These are phyloP conservation scores for Lactarius hengduanensis DNA, from an alignment of 768 basidiomycete species.

Conservation along the genomic window DNA sequence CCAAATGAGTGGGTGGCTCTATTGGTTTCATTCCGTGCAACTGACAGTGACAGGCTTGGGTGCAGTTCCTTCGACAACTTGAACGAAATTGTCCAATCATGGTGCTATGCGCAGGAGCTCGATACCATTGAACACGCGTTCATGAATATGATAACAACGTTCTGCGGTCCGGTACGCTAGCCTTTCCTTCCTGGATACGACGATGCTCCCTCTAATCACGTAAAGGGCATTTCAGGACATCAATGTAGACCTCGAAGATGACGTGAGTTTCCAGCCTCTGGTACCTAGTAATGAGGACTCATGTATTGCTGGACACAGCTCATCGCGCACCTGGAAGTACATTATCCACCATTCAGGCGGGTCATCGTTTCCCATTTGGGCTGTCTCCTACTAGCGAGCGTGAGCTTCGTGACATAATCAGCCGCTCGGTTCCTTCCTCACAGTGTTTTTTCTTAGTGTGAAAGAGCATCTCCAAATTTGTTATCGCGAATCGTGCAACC, in stretches of 20 bases:
- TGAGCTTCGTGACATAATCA: constrained; percentile 1
- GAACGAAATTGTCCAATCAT: constrained; percentile 30
- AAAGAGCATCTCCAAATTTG: constrained; percentile 10
- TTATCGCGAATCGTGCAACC: constrained; percentile 18
- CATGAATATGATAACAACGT: constrained; percentile 29
- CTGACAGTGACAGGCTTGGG: neutral
- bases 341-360: constrained; percentile 31
- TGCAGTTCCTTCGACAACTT: constrained; percentile 22
- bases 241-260: constrained; percentile 25
- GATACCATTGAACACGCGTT: constrained; percentile 31
- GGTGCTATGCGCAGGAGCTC: constrained; percentile 32
- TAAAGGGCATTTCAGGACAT: constrained; percentile 15
- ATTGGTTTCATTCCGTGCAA: no score
- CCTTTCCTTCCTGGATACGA: neutral
- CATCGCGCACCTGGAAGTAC: constrained; percentile 29
- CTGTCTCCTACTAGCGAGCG: constrained; percentile 16
- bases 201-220: neutral
- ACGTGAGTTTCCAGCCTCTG: constrained; percentile 13
- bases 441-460: neutral
- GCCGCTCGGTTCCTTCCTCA: neutral
- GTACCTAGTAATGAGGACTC: neutral
- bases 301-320: constrained; percentile 21
- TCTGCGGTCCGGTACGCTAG: constrained; percentile 27
- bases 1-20: constrained; percentile 18
- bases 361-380: constrained; percentile 20